Evolutionary conservation across 352 stramenopile species (phyloP).

Genomic region (Pythium insidiosum): DNA sequence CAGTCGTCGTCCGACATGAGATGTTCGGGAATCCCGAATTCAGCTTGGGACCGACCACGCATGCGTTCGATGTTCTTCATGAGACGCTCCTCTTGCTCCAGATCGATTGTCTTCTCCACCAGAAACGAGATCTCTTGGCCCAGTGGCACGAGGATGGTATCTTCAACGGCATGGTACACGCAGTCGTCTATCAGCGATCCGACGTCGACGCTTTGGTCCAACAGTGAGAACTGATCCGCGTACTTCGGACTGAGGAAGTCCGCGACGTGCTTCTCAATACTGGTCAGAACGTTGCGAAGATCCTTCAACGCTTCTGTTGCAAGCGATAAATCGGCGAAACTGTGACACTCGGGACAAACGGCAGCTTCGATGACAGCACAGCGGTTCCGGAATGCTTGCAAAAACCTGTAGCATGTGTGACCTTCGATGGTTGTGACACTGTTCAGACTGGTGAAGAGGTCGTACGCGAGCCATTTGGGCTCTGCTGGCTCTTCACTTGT

Average conservation of each 20-base stretch:
- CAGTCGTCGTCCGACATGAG: slow-evolving; percentile 71
- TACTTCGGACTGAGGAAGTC: slow-evolving; percentile 61
- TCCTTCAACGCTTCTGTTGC: slow-evolving; percentile 53
- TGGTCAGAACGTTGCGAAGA: slow-evolving; percentile 55
- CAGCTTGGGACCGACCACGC: slow-evolving; percentile 47
- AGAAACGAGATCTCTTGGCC: slow-evolving; percentile 71
- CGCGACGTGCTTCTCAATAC: slow-evolving; percentile 70
- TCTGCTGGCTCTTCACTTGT: slow-evolving; percentile 49
- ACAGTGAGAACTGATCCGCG: slow-evolving; percentile 48
- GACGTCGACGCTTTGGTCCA: slow-evolving; percentile 49
- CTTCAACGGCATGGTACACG: slow-evolving; percentile 64
- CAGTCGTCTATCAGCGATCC: slow-evolving; percentile 51
- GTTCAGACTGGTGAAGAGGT: slow-evolving; percentile 68
- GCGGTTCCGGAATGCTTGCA: slow-evolving; percentile 67
- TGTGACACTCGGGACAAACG: slow-evolving; percentile 40
- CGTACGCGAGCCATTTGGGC: slow-evolving; percentile 72
- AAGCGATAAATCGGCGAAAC: slow-evolving; percentile 39
- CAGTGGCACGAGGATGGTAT: slow-evolving; percentile 69
- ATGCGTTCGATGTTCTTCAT: slow-evolving; percentile 58
- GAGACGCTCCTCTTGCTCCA: slow-evolving; percentile 38
- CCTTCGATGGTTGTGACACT: slow-evolving; percentile 53
- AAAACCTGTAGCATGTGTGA: slow-evolving; percentile 70
- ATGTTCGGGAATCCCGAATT: slow-evolving; percentile 73
- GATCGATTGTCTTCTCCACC: slow-evolving; percentile 53
- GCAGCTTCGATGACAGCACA: slow-evolving; percentile 57